These are phyloP conservation scores for Ambrosiella cleistominuta DNA, from an alignment of 2,329 filamentous ascomycete species.

Conservation along the genomic window DNA sequence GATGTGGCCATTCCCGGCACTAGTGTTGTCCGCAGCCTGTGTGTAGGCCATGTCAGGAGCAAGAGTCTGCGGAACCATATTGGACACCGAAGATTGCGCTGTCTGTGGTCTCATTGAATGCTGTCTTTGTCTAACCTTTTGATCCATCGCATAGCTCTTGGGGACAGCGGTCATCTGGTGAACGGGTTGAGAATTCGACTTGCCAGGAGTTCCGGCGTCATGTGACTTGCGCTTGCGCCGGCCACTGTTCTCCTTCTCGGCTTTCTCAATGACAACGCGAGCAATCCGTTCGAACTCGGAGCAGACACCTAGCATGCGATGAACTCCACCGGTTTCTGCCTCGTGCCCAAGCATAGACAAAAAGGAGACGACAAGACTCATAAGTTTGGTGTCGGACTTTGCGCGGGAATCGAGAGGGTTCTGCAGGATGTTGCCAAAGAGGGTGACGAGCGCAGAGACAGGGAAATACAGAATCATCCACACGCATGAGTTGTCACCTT, in stretches of 20 bases:
- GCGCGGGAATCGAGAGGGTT: slow-evolving; percentile 82
- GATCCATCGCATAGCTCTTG: not conserved
- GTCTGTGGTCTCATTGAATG: not conserved
- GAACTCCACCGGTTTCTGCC: slow-evolving; percentile 75
- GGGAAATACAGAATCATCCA: slow-evolving; percentile 97
- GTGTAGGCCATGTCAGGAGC: slow-evolving; percentile 8
- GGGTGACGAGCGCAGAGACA: slow-evolving; percentile 79
- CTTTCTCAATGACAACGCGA: slow-evolving; percentile 74
- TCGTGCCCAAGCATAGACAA: slow-evolving; percentile 77
- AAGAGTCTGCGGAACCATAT: slow-evolving; percentile 4
- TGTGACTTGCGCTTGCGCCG: slow-evolving; percentile 71
- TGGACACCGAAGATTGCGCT: not conserved
- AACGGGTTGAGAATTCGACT: slow-evolving; percentile 12
- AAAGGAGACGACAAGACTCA: slow-evolving; percentile 87
- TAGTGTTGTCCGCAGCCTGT: not conserved
- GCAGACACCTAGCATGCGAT: slow-evolving; percentile 84
- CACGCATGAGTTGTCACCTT: slow-evolving; percentile 85
- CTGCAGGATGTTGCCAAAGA: slow-evolving; percentile 92
- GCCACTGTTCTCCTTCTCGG: slow-evolving; percentile 65
- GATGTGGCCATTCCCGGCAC: not conserved
- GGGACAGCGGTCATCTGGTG: slow-evolving; percentile 15
- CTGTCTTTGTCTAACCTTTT: not conserved
- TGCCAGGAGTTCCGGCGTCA: slow-evolving; percentile 22
- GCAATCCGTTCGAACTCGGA: slow-evolving; percentile 95
- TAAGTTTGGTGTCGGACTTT: slow-evolving; percentile 72